Conservation (phyloP, 2,329 filamentous ascomycete species). For the Fonsecaea nubica region DNA sequence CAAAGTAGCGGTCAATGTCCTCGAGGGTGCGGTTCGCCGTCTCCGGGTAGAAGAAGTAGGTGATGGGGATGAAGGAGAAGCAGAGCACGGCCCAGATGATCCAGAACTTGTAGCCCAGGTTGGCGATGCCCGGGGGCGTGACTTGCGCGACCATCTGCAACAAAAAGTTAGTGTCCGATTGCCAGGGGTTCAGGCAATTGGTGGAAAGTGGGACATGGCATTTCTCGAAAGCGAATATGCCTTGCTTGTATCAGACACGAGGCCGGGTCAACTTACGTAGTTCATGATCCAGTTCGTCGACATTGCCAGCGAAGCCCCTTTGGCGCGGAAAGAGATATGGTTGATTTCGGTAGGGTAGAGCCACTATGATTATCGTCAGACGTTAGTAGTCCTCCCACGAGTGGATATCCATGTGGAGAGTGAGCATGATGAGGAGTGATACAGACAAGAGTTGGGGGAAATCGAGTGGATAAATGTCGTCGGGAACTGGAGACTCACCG, state of each 20-base stretch:
- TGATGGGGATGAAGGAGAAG: slow-evolving; percentile 42
- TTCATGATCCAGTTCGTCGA: slow-evolving; percentile 45
- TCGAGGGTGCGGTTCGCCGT: slow-evolving; percentile 44
- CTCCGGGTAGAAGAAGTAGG: slow-evolving; percentile 46
- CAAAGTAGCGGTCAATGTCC: slow-evolving; percentile 46
- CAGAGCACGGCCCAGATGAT: slow-evolving; percentile 44
- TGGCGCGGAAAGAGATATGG: slow-evolving; percentile 46
- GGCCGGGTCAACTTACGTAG: slow-evolving; percentile 29
- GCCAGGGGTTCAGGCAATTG: too few relatives aligned
- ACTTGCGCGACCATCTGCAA: slow-evolving; percentile 44
- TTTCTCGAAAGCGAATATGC: background rate
- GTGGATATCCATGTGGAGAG: background rate
- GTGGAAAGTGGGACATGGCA: background rate
- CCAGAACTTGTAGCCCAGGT: slow-evolving; percentile 45
- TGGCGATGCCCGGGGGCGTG: slow-evolving; percentile 44
- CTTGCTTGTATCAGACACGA: background rate
- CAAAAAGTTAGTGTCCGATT: background rate
- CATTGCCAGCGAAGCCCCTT: slow-evolving; percentile 44
- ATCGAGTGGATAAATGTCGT: background rate
- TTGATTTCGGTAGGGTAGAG: slow-evolving; percentile 48
- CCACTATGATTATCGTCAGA: slow-evolving; percentile 38
- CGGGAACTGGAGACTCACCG: slow-evolving; percentile 27
- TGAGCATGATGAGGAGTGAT: background rate
- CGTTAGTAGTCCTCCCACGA: background rate
- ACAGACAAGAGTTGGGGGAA: too few relatives aligned